Evolutionary conservation across 2,329 filamentous ascomycete species (phyloP).

Genomic region (Penicillium sp.): DNA sequence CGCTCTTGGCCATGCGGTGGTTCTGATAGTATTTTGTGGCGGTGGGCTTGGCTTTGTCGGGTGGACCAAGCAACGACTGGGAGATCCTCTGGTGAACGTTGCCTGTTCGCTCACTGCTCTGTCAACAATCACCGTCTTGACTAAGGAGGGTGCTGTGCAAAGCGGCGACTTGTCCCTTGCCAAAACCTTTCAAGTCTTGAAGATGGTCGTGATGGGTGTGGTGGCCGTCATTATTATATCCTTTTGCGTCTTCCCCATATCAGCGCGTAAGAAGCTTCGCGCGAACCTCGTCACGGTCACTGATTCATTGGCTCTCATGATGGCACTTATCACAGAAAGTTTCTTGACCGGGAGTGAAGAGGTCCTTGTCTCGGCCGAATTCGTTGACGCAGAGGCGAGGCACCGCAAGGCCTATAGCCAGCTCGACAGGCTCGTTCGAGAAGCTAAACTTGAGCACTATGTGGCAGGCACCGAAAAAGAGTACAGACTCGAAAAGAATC

Average conservation of each 20-base stretch:
- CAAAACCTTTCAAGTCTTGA: conserved; percentile 72
- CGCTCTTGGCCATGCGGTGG: conserved; percentile 64
- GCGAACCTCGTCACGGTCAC: conserved; percentile 66
- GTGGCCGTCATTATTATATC: conserved; percentile 64
- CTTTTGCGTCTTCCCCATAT: conserved; percentile 66
- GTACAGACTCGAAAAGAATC: conserved; percentile 66
- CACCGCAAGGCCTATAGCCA: conserved; percentile 61
- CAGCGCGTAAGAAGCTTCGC: conserved; percentile 64
- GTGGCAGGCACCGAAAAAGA: conserved; percentile 68
- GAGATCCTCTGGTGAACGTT: conserved; percentile 71
- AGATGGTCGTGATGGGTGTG: conserved; percentile 75
- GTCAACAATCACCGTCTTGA: conserved; percentile 79
- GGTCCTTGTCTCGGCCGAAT: conserved; percentile 60
- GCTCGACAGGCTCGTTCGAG: conserved; percentile 67
- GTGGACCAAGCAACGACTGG: conserved; percentile 73
- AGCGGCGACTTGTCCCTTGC: conserved; percentile 69
- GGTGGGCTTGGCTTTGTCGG: conserved; percentile 79
- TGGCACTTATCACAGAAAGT: conserved; percentile 69
- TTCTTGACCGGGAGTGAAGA: conserved; percentile 77
- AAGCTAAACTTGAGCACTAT: conserved; percentile 85
- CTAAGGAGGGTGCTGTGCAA: conserved; percentile 82
- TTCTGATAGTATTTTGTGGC: conserved; percentile 75
- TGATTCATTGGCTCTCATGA: conserved; percentile 67
- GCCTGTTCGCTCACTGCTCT: conserved; percentile 78
- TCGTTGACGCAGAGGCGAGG: conserved; percentile 51